Evolutionary conservation across 208 protist genomes (phyloP), one percentile per base, ranked within the genome.

Genomic region (Trichomonas vaginalis): DNA sequence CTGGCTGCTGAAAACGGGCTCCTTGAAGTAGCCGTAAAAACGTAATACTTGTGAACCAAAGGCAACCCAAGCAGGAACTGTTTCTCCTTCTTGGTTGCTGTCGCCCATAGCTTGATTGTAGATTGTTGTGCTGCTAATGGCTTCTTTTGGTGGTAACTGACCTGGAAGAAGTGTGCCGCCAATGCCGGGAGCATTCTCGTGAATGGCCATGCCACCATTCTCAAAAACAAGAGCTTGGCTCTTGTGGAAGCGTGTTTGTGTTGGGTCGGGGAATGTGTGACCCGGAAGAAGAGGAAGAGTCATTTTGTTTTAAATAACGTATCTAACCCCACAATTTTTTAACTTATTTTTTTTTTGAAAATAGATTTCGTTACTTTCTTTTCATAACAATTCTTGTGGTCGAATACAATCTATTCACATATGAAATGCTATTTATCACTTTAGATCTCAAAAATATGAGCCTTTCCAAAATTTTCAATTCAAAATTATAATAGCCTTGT

Each of bases 11-110:
- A 98, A 96, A 70, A 99, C 98, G 9, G 97, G 96, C 97, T 99
- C 98, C 42, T 98, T 97, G 96, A 99, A 99, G 97, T 98, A 99
- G 47, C 97, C 98, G 95, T 98, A 98, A 96, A 99, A 99, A 83
- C 98, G 97, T 46, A 99, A 97, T 21, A 98, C 98, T 96, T 92
- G 86, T 9, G 86, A 92, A 39, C 86, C 86, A 32, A 92, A 92
- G 17, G 86, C 86, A 40, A 92, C 86, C 86, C 86, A 92, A 39
- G 86, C 86, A 39, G 86, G 86, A n/a, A 92, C 86, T 51, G 86
- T 92, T 92, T 92, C 86, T 2, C 86, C 86, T 3, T 42, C 27
- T 39, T 45, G 12, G 37, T 92, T 40, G 17, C 27, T 27, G 48
- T 23, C 8, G 46, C 45, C 86, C 40, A 51, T 48, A 10, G 27